Conservation (phyloP, 345 rosid species). For the Populus nigra region DNA sequence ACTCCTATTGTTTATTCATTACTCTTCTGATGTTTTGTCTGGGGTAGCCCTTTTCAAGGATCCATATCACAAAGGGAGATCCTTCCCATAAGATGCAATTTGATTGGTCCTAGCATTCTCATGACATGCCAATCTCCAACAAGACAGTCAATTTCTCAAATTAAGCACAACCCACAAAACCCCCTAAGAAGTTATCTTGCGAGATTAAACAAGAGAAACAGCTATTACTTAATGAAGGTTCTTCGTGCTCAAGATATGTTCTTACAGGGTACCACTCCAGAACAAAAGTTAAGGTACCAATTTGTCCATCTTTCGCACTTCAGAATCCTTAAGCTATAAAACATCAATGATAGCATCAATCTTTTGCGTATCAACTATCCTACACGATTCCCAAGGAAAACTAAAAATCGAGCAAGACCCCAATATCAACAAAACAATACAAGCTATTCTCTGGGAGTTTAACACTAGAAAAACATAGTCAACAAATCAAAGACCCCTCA, state of each 20-base stretch:
- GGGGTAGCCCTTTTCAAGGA: neutral
- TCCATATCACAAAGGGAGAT: neutral
- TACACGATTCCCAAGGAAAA: neutral
- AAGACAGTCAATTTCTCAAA: neutral
- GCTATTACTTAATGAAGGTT: neutral
- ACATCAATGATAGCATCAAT: too few species aligned
- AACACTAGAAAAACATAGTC: neutral
- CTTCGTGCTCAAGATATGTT: neutral
- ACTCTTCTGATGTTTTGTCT: neutral
- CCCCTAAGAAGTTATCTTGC: neutral
- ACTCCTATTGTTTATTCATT: neutral
- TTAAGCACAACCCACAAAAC: neutral
- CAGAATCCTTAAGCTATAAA: too few species aligned
- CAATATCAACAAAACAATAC: neutral
- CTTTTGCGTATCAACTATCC: neutral
- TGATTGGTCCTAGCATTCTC: neutral
- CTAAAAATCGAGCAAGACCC: too few species aligned
- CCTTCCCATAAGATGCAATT: neutral
- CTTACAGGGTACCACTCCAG: neutral
- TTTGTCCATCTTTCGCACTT: neutral
- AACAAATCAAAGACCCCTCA: neutral
- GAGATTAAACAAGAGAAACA: neutral
- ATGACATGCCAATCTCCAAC: neutral
- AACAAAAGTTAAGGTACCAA: neutral
- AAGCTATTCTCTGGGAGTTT: neutral